Evolutionary conservation across 352 stramenopile species (phyloP), one percentile per base, ranked within the genome.

Genomic region (Phytopythium litorale): DNA sequence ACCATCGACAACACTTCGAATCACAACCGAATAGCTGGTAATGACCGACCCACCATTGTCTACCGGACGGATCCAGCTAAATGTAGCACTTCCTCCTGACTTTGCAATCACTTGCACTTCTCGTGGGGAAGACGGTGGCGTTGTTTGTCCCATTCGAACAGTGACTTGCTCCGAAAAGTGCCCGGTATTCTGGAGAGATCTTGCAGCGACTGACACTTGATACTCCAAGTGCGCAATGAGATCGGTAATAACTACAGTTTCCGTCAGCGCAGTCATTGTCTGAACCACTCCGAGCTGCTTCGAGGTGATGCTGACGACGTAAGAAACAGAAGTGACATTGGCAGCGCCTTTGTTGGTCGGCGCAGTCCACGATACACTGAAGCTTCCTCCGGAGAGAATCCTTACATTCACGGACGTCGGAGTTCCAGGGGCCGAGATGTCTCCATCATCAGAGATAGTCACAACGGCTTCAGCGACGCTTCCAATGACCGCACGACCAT

Each of bases 361-460:
- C 8, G 58, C 33, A 7, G 56, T 7, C 79, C 79, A 89, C 16
- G 38, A 69, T 35, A 76, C 21, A 7, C 43, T 55, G 15, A 81
- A 40, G 18, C 58, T 60, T 46, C 77, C 75, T 2, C 79, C 79
- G 4, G 67, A 81, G 13, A 71, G 18, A 0, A 42, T 35, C 30
- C 32, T 42, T 7, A 56, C 45, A 8, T 54, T 54, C 35, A 86
- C 18, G 7, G 28, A 48, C 21, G 59, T 70, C 0, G 68, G 66
- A 7, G 62, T 25, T 42, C 67, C 64, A 0, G 79, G 78, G 37
- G 71, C 56, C 1, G 79, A 89, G 0, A 66, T 54, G 48, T 89
- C 79, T 25, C 75, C 73, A 49, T 89, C 79, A 56, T 89, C 79
- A 0, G 72, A 18, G 25, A 89, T 83, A 7, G 81, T 64, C 16